Evolutionary conservation across 257 asterid species (phyloP).

Genomic region (Scutellaria minor): DNA sequence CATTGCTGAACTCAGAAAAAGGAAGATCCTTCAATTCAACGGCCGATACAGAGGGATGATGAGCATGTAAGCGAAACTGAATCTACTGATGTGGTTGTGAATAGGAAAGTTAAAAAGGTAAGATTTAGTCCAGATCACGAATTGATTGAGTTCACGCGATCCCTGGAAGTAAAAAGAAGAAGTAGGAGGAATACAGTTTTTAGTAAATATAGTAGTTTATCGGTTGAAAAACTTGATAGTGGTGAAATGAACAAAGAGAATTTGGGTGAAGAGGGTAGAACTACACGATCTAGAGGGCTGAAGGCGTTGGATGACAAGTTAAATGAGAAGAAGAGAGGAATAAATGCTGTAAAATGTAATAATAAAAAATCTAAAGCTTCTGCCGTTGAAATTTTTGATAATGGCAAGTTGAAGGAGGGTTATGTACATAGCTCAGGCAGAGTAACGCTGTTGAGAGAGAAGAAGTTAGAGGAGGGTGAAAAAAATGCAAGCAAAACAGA

Average conservation of each 20-base stretch:
- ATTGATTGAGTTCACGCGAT: conserved; percentile 53
- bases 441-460: conserved; percentile 31
- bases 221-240: conserved; percentile 35
- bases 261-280: conserved; percentile 34
- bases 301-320: conserved; percentile 20
- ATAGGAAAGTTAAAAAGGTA: conserved; percentile 54
- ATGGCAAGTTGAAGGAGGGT: conserved; percentile 28
- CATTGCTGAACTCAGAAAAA: conserved; percentile 40
- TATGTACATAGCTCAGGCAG: conserved; percentile 14
- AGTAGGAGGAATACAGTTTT: conserved; percentile 41
- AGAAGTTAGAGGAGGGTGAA: conserved; percentile 19
- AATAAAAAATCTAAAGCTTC: conserved; percentile 1
- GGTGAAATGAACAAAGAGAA: conserved; percentile 23
- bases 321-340: conserved; percentile 37
- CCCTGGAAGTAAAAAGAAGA: conserved; percentile 25
- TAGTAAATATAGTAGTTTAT: conserved; percentile 12
- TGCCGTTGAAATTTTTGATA: conserved; percentile 27
- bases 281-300: conserved; percentile 35
- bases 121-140: conserved; percentile 64
- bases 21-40: conserved; percentile 41
- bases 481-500: conserved; percentile 26
- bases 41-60: conserved; percentile 32
- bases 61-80: conserved; percentile 46
- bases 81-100: conserved; percentile 17
- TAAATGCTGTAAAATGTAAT: conserved; percentile 18